Evolutionary conservation across 306 rosid species (phyloP), one percentile per base, ranked within the genome.

Genomic region (Cicer yamashitae): DNA sequence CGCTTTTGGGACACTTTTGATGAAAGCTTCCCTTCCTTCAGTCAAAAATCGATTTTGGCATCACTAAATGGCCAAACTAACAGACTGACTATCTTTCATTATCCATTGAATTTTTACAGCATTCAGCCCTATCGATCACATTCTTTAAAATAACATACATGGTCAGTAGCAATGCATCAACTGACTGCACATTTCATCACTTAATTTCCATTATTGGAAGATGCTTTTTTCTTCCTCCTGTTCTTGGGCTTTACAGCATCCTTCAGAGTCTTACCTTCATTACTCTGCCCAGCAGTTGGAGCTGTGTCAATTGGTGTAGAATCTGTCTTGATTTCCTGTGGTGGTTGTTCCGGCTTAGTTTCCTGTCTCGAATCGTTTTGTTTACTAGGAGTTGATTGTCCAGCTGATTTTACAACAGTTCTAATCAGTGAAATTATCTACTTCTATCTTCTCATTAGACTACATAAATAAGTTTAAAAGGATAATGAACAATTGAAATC

Each of bases 191-290:
- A 76, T 72, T 84, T 85, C 82, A 74, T 48, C 65, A 61, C 69
- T 87, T 85, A 89, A 74, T 87, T 89, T 73, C 68, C 79, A 50
- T 63, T 70, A n/a, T 51, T 58, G 56, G 88, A 67, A 76, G 85
- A n/a, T 54, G 71, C 45, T 53, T 64, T 88, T 77, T 88, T 90
- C 83, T 82, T 87, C 62, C 94, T 89, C 80, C 45, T 89, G 84
- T 87, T 80, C 77, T 91, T 90, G 56, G 87, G 86, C 79, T 91
- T 93, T 78, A 93, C 98, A 2, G 96, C 98, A 81, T 91, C 98
- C 79, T 82, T 84, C 68, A 93, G 75, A 54, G 93, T 89, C 77
- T 84, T 90, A 67, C 74, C 91, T 80, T 82, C 89, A 57, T 73
- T 83, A 15, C 50, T 79, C 79, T 41, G 82, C 50, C 43, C 77